phyloP scores from a whole-genome alignment of 495 filamentous ascomycete genomes.

The Bacidia gigantensis region DNA sequence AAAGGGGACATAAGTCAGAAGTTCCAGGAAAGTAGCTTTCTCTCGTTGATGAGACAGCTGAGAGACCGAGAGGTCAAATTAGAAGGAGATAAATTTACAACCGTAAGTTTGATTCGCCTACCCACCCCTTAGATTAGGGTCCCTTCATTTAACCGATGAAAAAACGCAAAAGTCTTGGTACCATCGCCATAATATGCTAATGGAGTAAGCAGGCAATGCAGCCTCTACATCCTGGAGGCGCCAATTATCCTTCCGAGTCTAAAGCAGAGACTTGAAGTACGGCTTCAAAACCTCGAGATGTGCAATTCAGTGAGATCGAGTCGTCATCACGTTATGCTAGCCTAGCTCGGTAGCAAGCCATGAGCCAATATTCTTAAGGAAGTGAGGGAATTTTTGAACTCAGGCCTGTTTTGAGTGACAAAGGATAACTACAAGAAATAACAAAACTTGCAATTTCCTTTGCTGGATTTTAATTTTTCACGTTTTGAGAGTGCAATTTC shows the following conservation, averaged over 20 bases:
- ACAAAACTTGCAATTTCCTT: no score
- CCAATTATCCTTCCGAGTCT: conserved; percentile 26
- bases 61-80: conserved; percentile 40
- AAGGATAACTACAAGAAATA: no score
- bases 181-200: conserved; percentile 28
- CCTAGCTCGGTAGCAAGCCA: no score
- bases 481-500: no score
- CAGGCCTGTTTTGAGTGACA: no score
- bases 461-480: no score
- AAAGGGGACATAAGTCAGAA: conserved; percentile 53
- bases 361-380: no score
- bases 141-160: no score
- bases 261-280: neutral
- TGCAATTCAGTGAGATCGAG: no score
- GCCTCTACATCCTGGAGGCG: conserved; percentile 39
- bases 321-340: no score
- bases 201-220: conserved; percentile 21
- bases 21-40: conserved; percentile 65
- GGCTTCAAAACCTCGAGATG: neutral
- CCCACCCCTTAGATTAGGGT: conserved; percentile 26
- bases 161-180: conserved; percentile 20
- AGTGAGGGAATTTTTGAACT: no score
- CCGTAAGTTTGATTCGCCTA: conserved; percentile 36
- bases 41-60: conserved; percentile 58
- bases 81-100: conserved; percentile 39